Evolutionary conservation across 73 alveolate species (phyloP).

Genomic region (Paramecium sonneborni): DNA sequence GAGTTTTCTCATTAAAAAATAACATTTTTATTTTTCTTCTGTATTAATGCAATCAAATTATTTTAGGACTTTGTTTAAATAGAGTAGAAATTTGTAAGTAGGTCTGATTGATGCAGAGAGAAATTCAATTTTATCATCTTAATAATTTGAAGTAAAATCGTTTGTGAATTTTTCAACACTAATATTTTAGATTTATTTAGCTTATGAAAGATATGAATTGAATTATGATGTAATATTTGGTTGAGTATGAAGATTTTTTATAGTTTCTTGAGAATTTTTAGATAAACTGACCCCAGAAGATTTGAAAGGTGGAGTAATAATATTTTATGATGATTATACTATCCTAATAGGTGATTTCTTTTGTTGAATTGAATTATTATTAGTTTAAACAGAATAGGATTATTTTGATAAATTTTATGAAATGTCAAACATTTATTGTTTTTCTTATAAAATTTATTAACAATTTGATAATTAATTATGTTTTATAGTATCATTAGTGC

Average conservation of each 20-base stretch:
- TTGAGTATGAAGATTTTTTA: background rate
- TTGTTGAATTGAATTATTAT: background rate
- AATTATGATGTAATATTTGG: background rate
- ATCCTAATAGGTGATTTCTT: background rate
- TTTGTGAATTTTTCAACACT: background rate
- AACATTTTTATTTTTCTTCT: slow-evolving; percentile 1
- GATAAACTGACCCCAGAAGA: background rate
- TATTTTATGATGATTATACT: background rate
- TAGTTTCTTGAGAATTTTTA: background rate
- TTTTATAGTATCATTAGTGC: background rate
- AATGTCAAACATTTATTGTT: background rate
- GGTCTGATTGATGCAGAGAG: slow-evolving; percentile 14
- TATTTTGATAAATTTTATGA: background rate
- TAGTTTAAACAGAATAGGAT: background rate
- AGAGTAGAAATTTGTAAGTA: background rate
- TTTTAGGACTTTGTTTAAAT: background rate
- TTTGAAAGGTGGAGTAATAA: background rate
- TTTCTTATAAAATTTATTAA: background rate
- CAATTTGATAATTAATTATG: background rate
- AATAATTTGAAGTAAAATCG: background rate
- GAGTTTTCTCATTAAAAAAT: background rate
- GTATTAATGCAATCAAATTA: background rate
- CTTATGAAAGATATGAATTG: background rate
- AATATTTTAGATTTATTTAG: background rate
- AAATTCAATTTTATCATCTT: background rate